Base-by-base conservation (phyloP, 1,139 yeast species). In the Suzukiozyma palmioleophila region DNA sequence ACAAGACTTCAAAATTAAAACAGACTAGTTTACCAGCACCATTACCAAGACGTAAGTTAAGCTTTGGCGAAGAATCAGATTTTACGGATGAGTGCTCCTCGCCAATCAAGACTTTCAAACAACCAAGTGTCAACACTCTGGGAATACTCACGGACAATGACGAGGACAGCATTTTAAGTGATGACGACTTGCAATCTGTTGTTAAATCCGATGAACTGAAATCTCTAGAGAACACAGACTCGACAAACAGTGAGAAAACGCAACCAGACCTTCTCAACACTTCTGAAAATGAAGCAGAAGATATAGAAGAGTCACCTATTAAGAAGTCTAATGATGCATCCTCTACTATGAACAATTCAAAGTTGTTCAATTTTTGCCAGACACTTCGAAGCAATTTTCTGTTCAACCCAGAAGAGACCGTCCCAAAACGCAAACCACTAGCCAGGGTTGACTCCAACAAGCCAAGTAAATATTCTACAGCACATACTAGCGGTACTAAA, bases 301-400 rank as follows among this genome's bases (percentile, higher is more conserved):
- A 65, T 31, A 59, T 70, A 15, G 75, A 69, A 36, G 76, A 70
- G 43, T 69, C 75, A 2, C 75, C 75, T 2, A 56, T 66, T 3
- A 67, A 65, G 32, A 26, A 15, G 11, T 11, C 39, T 9, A 32
- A 31, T 13, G 32, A 8, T 5, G 9, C 27, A 33, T 12, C 15
- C 27, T 18, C 22, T 5, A 7, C 4, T 18, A 5, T 7, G 22
- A 18, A 6, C 10, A 25, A 24, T 9, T 26, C 30, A 3, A 29
- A 21, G 3, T 10, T 33, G n/a, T 25, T 18, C 26, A 13, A 33
- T 22, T 26, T 37, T 14, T 32, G 33, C n/a, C 32, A 35, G n/a
- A 33, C 39, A 3, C 29, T 37, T 33, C 18, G 39, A 14, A 35
- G 14, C 15, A 33, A 29, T 15, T 37, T 37, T 14, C 37, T 37